Conservation (phyloP, 768 basidiomycete genomes). For the Boletus subparvulus region DNA sequence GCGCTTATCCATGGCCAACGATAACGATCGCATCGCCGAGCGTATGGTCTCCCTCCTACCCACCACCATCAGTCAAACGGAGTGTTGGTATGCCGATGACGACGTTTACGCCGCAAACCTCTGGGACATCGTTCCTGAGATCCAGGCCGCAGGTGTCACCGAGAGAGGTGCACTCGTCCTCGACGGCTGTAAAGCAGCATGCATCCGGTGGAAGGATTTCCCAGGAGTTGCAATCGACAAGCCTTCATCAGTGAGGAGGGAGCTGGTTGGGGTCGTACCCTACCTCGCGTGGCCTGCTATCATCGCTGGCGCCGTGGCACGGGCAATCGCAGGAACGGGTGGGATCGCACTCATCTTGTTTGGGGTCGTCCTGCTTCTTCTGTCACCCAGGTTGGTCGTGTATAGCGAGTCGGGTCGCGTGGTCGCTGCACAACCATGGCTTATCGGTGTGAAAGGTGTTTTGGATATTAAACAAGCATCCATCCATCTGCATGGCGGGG, state of each 20-base stretch:
- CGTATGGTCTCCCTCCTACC: constrained; percentile 24
- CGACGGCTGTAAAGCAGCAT: too few relatives aligned
- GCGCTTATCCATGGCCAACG: constrained; percentile 24
- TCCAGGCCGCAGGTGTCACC: too few relatives aligned
- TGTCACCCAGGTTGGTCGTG: too few relatives aligned
- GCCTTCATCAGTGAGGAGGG: constrained; percentile 7
- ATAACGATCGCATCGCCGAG: constrained; percentile 21
- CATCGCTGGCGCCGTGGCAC: not conserved
- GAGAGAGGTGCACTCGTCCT: too few relatives aligned
- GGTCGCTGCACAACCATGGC: too few relatives aligned
- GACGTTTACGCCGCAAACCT: constrained; percentile 16
- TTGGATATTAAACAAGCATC: too few relatives aligned
- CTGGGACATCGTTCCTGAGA: constrained; percentile 20
- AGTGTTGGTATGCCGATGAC: constrained; percentile 22
- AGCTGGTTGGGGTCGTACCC: constrained; percentile 7
- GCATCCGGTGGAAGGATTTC: too few relatives aligned
- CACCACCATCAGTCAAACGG: not conserved
- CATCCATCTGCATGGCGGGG: constrained; percentile 12
- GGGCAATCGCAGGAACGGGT: not conserved
- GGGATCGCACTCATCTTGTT: too few relatives aligned
- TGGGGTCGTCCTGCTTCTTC: too few relatives aligned
- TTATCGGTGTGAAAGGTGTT: too few relatives aligned
- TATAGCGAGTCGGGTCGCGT: too few relatives aligned
- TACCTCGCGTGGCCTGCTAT: constrained; percentile 9
- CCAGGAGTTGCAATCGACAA: constrained; percentile 12